These are phyloP conservation scores for Saksenaea oblongispora DNA, from an alignment of 371 early-diverging fungal genomes.

Conservation along the genomic window DNA sequence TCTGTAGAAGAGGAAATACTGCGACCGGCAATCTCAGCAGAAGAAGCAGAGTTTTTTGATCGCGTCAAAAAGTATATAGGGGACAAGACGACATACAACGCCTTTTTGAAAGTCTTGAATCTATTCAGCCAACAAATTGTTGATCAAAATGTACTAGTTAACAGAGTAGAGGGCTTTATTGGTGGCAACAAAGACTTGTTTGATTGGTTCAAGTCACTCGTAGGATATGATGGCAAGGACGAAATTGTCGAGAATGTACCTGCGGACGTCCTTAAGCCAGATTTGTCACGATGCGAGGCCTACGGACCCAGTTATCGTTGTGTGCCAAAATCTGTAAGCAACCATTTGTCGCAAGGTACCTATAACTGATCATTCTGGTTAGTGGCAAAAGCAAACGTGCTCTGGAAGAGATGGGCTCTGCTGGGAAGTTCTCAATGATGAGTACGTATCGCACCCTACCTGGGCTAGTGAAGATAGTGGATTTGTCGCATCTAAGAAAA, in stretches of 20 bases:
- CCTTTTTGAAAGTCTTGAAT: slow-evolving; percentile 97
- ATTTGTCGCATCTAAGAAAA: slow-evolving; percentile 94
- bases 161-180: slow-evolving; percentile 82
- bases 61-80: slow-evolving; percentile 83
- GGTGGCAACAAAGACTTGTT: slow-evolving; percentile 79
- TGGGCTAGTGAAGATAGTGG: slow-evolving; percentile 95
- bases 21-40: slow-evolving; percentile 44
- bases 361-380: too few species aligned
- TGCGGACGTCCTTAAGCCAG: slow-evolving; percentile 54
- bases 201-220: slow-evolving; percentile 92
- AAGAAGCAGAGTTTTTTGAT: slow-evolving; percentile 93
- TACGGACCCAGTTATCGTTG: slow-evolving; percentile 76
- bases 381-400: slow-evolving; percentile 66
- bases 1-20: slow-evolving; percentile 9
- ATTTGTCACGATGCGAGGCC: slow-evolving; percentile 57
- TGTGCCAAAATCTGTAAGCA: slow-evolving; percentile 66
- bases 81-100: slow-evolving; percentile 87
- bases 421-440: slow-evolving; percentile 95
- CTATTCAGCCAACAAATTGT: slow-evolving; percentile 95
- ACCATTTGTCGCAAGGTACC: background rate
- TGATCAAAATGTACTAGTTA: slow-evolving; percentile 79
- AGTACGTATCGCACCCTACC: slow-evolving; percentile 94
- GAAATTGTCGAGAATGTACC: slow-evolving; percentile 35
- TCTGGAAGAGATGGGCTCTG: slow-evolving; percentile 89
- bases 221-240: slow-evolving; percentile 82